Conservation (phyloP, 2,329 filamentous ascomycete species). For the Zarea fungicola region DNA sequence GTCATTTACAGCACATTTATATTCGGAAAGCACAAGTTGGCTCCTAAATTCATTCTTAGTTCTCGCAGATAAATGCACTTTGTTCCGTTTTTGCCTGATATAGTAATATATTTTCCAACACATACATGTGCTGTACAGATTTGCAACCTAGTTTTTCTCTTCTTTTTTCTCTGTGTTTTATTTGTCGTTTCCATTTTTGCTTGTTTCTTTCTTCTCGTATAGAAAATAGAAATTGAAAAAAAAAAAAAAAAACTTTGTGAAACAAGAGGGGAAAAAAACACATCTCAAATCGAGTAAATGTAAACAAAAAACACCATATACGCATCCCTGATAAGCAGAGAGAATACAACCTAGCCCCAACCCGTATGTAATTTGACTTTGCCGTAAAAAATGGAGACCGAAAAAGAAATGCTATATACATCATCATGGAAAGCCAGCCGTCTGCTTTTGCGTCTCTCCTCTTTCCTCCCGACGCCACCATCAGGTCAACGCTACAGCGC, state of each 20-base stretch:
- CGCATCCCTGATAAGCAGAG: too few species aligned
- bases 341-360: neutral
- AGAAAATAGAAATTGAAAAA: constrained; percentile 13
- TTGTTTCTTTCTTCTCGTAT: constrained; percentile 4
- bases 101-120: constrained; percentile 6
- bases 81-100: constrained; percentile 1
- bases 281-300: neutral
- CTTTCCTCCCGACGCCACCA: neutral
- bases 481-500: neutral
- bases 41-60: too few species aligned
- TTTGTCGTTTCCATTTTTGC: constrained; percentile 11
- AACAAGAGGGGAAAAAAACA: constrained; percentile 3
- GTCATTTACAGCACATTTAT: too few species aligned
- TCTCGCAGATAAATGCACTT: too few species aligned
- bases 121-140: constrained; percentile 4
- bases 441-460: neutral
- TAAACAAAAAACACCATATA: neutral
- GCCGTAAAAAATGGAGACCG: constrained; percentile 1
- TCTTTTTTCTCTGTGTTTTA: constrained; percentile 5
- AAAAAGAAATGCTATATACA: constrained; percentile 8
- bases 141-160: neutral
- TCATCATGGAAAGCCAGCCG: neutral
- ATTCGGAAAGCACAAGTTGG: neutral
- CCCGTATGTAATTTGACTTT: constrained; percentile 1
- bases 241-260: constrained; percentile 7